These are phyloP conservation scores for Triticum dicoccoides DNA, from an alignment of 176 grass and related monocot species.

Conservation along the genomic window DNA sequence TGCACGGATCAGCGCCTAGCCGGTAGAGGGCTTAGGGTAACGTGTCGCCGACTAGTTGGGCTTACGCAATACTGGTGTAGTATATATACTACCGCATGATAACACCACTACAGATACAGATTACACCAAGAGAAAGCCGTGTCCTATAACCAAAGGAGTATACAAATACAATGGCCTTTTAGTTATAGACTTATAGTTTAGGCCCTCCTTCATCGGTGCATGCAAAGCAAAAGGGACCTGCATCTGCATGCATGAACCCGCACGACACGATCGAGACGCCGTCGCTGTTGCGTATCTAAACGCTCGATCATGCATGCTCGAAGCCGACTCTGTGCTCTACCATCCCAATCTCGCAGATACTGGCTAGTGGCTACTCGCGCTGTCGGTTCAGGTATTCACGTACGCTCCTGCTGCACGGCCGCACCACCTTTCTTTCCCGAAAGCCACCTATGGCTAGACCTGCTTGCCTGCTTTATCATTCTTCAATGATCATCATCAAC, in stretches of 20 bases:
- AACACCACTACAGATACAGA: not conserved
- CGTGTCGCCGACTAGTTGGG: conserved; percentile 14
- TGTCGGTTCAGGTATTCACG: not conserved
- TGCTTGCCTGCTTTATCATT: not conserved
- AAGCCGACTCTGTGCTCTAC: not conserved
- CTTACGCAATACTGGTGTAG: too few relatives aligned
- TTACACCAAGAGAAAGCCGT: too few relatives aligned
- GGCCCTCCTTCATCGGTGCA: too few relatives aligned
- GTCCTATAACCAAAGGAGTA: too few relatives aligned
- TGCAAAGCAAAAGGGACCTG: too few relatives aligned
- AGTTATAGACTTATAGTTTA: too few relatives aligned
- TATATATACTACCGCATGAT: too few relatives aligned
- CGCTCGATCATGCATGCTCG: not conserved
- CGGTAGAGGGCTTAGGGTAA: not conserved
- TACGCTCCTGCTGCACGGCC: not conserved
- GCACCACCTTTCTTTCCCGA: conserved; percentile 11
- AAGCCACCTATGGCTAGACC: not conserved
- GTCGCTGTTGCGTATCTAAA: not conserved
- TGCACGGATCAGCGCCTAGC: not conserved
- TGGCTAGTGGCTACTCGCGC: too few relatives aligned
- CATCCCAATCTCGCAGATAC: too few relatives aligned
- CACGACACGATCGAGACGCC: not conserved
- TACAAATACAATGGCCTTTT: too few relatives aligned
- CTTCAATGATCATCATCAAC: conserved; percentile 36
- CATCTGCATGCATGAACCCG: too few relatives aligned